Base-by-base conservation (phyloP, 2,329 filamentous ascomycete species). In the Lachnellula occidentalis region DNA sequence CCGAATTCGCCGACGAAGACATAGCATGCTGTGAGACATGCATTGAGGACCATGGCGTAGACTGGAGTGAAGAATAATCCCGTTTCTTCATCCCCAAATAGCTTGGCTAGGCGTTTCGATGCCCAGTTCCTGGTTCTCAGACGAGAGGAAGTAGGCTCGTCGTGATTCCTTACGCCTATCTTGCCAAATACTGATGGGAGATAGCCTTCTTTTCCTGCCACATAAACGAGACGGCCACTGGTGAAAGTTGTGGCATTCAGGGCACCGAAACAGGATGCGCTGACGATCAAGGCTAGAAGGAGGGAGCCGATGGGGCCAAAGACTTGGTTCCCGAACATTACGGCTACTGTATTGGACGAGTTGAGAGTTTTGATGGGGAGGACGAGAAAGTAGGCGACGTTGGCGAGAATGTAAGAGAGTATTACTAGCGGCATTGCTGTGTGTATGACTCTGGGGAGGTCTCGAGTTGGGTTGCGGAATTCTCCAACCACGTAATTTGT, bases 401-500 rank as follows among this genome's bases (percentile, higher is more conserved):
- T 99, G 61, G 92, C 92, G 48, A 97, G 78, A 34, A 97, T 77
- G 72, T 97, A 99, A 64, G 82, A 88, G 27, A 91, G 69, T 59
- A 99, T 97, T 55, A 99, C 92, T 45, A 96, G 76, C 2, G 94
- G 92, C 81, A 99, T 94, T 14, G 92, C 92, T 0, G 92, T 96
- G 73, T 99, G 94, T 54, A 99, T 96, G 24, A 96, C 92, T 21
- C 90, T 85, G 0, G 94, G 94, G 9, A 99, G 83, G 70, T 99
- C 94, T 59, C 91, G 85, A 47, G 82, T 81, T 0, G 94, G 90
- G 67, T 96, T 92, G 66, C 91, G 88, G 75, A 99, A 97, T 72
- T 99, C 94, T 64, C 92, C 94, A 0, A 95, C 91, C 6, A 99
- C 94, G 67, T 96, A 99, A 73, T 96, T 99, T 59, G 92, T 95